phyloP scores from a whole-genome alignment of 495 filamentous ascomycete species.

The Penicillium angulare region DNA sequence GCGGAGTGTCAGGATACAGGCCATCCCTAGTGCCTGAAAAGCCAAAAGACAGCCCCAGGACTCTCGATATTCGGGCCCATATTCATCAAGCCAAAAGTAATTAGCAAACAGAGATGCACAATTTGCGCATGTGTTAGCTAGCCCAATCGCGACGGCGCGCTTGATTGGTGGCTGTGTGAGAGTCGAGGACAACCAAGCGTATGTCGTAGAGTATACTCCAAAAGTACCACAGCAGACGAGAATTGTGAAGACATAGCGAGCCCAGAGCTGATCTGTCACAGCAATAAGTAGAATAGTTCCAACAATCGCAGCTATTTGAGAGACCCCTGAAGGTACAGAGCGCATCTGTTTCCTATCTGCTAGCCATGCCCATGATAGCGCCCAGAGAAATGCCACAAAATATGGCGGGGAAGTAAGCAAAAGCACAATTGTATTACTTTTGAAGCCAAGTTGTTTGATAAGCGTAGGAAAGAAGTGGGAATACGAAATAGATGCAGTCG shows the following conservation, averaged over 20 bases:
- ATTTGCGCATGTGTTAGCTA: constrained; percentile 78
- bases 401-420: constrained; percentile 78
- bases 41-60: constrained; percentile 22
- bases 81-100: constrained; percentile 43
- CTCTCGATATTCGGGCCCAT: constrained; percentile 10
- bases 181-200: constrained; percentile 78
- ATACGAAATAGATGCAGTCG: constrained; percentile 67
- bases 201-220: constrained; percentile 64
- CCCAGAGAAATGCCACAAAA: constrained; percentile 65
- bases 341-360: constrained; percentile 76
- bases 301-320: constrained; percentile 70
- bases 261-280: constrained; percentile 57
- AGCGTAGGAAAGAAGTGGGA: constrained; percentile 90
- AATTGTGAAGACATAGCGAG: constrained; percentile 81
- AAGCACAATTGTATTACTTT: constrained; percentile 59
- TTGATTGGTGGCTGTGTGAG: constrained; percentile 80
- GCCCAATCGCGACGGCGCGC: constrained; percentile 75
- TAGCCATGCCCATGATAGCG: constrained; percentile 72
- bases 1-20: constrained; percentile 17
- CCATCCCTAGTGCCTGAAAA: constrained; percentile 13
- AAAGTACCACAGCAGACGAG: constrained; percentile 63
- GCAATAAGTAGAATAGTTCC: constrained; percentile 74
- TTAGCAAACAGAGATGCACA: constrained; percentile 66
- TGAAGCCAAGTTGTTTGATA: constrained; percentile 68
- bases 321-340: constrained; percentile 43